phyloP scores from a whole-genome alignment of 371 early-diverging fungal species.

The Rhizopus sp. region DNA sequence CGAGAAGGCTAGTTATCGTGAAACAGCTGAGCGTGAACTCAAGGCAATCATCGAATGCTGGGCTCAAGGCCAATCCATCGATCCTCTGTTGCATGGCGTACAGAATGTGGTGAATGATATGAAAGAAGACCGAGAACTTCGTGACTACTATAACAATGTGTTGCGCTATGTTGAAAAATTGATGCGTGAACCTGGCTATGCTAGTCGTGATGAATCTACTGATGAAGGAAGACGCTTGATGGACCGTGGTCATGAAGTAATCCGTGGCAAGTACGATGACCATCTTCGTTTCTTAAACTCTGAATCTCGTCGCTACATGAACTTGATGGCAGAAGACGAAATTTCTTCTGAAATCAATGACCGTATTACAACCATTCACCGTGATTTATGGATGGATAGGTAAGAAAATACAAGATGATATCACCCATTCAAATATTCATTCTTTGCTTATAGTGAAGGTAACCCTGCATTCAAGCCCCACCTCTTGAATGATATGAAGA shows the following conservation, averaged over 20 bases:
- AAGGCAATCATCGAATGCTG: constrained; percentile 56
- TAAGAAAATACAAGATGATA: constrained; percentile 14
- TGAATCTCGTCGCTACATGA: constrained; percentile 22
- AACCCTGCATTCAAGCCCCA: constrained; percentile 60
- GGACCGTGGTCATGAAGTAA: constrained; percentile 23
- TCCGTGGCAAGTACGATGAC: constrained; percentile 25
- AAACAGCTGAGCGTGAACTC: constrained; percentile 42
- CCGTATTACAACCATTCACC: constrained; percentile 33
- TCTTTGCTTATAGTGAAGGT: constrained; percentile 37
- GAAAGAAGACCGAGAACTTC: constrained; percentile 35
- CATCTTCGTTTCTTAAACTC: constrained; percentile 23
- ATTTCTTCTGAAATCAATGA: constrained; percentile 30
- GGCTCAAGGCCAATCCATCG: constrained; percentile 54
- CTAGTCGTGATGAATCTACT: constrained; percentile 25
- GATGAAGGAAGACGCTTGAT: constrained; percentile 34
- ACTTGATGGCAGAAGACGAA: constrained; percentile 38
- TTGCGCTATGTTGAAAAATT: constrained; percentile 26
- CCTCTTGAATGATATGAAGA: constrained; percentile 59
- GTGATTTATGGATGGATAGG: constrained; percentile 42
- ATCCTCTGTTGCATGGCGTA: constrained; percentile 40
- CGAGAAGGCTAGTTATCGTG: constrained; percentile 15
- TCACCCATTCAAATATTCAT: neutral
- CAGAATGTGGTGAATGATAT: constrained; percentile 34
- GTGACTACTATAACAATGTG: constrained; percentile 33
- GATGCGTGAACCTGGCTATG: constrained; percentile 34